A percentile compares a stretch with the other conserved stretches of the same genome.
These are phyloP conservation scores for Euphorbia neoarborescens DNA, from an alignment of 441 rosid genomes.

Conservation along the genomic window DNA sequence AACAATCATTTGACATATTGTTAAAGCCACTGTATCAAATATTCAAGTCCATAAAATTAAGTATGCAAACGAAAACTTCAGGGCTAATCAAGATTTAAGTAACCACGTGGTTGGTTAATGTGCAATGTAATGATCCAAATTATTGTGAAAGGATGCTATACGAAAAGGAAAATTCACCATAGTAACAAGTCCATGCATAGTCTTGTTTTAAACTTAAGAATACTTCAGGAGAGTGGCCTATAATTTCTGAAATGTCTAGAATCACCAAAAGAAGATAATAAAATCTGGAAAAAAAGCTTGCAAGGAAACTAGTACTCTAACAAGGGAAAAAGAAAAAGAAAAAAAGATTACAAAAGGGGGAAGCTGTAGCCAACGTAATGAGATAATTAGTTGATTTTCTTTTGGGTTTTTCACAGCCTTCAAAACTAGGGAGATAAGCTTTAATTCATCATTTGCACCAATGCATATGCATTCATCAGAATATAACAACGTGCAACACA, in stretches of 20 bases:
- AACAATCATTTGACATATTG: not conserved
- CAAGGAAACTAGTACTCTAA: not conserved
- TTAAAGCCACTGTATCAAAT: not conserved
- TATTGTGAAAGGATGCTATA: not conserved
- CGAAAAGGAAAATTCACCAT: not conserved
- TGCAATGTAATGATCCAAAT: not conserved
- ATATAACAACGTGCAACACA: not conserved
- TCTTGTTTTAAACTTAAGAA: not conserved
- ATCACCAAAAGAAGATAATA: not conserved
- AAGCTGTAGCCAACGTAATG: not conserved
- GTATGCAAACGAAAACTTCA: not conserved
- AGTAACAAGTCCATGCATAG: not conserved
- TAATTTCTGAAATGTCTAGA: not conserved
- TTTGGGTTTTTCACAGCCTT: not conserved
- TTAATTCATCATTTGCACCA: not conserved
- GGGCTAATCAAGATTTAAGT: not conserved
- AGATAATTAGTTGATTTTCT: not conserved
- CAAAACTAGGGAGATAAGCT: not conserved
- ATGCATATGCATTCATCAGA: not conserved
- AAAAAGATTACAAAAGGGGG: not conserved
- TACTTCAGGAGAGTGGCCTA: not conserved
- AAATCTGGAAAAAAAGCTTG: not conserved
- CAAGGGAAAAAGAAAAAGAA: not conserved
- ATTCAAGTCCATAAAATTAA: not conserved
- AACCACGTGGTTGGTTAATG: not conserved